These are phyloP conservation scores for Pestalotiopsis sp. DNA, from an alignment of 2,329 filamentous ascomycete species.

Conservation along the genomic window DNA sequence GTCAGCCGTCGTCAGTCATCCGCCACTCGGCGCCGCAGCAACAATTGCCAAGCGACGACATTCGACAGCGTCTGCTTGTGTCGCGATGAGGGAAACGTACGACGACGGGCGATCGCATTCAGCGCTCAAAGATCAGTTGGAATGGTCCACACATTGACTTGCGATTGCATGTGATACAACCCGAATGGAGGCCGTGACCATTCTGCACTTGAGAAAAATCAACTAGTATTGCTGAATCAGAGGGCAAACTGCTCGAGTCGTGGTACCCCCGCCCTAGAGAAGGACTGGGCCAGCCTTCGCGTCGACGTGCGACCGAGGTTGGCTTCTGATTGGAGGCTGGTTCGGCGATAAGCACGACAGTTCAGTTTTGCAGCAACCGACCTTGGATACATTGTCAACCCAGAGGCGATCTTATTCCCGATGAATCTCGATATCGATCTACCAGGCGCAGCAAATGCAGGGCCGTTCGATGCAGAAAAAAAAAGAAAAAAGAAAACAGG, in stretches of 20 bases:
- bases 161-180: not conserved
- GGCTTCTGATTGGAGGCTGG: not conserved
- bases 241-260: not conserved
- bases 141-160: not conserved
- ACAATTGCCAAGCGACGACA: not conserved
- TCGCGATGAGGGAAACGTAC: not conserved
- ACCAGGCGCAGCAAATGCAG: not conserved
- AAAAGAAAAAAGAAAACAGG: not conserved
- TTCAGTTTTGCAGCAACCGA: not conserved
- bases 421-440: not conserved
- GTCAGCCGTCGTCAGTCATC: not conserved
- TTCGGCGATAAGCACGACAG: not conserved
- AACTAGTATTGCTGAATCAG: not conserved
- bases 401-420: not conserved
- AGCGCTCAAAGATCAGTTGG: not conserved
- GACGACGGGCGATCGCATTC: conserved; percentile 7
- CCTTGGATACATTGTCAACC: not conserved
- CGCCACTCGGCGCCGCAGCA: not conserved
- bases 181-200: not conserved
- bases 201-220: not conserved
- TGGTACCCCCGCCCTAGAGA: not conserved
- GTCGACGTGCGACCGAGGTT: not conserved
- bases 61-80: not conserved
- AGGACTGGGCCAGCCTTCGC: not conserved
- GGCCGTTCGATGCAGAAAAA: not conserved